Evolutionary conservation across 768 basidiomycete species (phyloP).

Genomic region (Pholiota microspora): DNA sequence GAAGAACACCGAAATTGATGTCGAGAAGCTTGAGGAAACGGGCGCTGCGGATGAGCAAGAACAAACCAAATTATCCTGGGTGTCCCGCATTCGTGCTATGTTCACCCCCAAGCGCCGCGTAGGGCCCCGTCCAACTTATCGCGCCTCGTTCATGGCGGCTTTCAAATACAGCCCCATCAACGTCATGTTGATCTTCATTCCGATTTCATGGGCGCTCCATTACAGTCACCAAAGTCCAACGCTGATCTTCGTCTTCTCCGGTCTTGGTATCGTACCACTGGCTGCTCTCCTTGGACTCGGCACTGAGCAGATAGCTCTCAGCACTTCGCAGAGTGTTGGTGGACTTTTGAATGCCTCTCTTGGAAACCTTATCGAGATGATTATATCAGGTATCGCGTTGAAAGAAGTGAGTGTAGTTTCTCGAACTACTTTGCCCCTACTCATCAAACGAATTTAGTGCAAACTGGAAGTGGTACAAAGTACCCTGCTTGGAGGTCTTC

Average conservation of each 20-base stretch:
- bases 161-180: slow-evolving; percentile 38
- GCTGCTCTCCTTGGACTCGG: slow-evolving; percentile 50
- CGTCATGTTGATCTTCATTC: slow-evolving; percentile 45
- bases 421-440: background rate
- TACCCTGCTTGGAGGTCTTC: slow-evolving; percentile 46
- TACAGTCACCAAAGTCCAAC: slow-evolving; percentile 43
- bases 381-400: slow-evolving; percentile 45
- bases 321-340: slow-evolving; percentile 47
- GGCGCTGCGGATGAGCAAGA: slow-evolving; percentile 2
- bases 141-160: slow-evolving; percentile 28
- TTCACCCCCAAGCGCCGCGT: slow-evolving; percentile 29
- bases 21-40: slow-evolving; percentile 19
- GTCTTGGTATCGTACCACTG: slow-evolving; percentile 49
- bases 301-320: slow-evolving; percentile 50
- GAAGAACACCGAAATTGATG: slow-evolving; percentile 7
- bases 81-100: slow-evolving; percentile 26
- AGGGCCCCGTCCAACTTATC: slow-evolving; percentile 35
- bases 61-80: slow-evolving; percentile 12
- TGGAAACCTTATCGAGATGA: slow-evolving; percentile 53
- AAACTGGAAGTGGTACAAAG: slow-evolving; percentile 54
- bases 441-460: slow-evolving; percentile 37
- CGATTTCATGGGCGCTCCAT: slow-evolving; percentile 48
- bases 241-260: slow-evolving; percentile 45
- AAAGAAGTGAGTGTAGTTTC: slow-evolving; percentile 25
- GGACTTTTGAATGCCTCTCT: slow-evolving; percentile 53